Base-by-base conservation (phyloP, 2,329 filamentous ascomycete species). In the Drechslerella coelobrocha region DNA sequence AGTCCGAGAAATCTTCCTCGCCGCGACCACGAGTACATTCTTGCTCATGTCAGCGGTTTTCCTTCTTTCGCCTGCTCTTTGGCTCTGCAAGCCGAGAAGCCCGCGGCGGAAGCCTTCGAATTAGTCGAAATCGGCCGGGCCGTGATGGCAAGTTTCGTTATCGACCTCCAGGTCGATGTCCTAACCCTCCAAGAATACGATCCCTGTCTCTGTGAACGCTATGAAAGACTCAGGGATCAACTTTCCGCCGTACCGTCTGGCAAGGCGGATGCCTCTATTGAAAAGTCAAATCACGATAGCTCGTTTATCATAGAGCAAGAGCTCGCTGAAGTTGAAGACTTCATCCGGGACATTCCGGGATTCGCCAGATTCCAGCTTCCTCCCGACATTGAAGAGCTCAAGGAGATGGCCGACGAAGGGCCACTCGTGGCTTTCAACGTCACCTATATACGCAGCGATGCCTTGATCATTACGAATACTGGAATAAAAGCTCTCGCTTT, bases 391-490 rank as follows among this genome's bases (percentile, higher is more conserved):
- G 59, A 62, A 26, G 50, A 54, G 8, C 26, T 62, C 17, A 45
- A 62, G 19, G 12, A 0, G 6, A 24, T 62, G 9, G 59, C 59
- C 52, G 9, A 5, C 0, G 26, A 47, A 27, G 59, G 59, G 17
- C 59, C 59, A 2, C 9, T 74, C 1, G 72, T 74, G 7, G 48
- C 50, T 24, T 73, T 74, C 29, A 73, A 72, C 45, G 47, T 63
- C 14, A 54, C 54, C 2, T 19, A 52, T 7, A 34, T 53, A 3
- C 10, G 65, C 19, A 61, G 50, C 45, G 63, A 73, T 45, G 73
- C 73, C 1, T 19, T 74, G 7, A 61, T 74, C n/a, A 57, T 73
- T 8, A 73, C 69, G 4, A 21, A 31, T 9, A 31, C 45, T 4
- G 47, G 7, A 6, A 51, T 73, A 14, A 57, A 54, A 43, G 27